Evolutionary conservation across 148 eudicot genomes (phyloP).

Genomic region (Selenicereus undatus): DNA sequence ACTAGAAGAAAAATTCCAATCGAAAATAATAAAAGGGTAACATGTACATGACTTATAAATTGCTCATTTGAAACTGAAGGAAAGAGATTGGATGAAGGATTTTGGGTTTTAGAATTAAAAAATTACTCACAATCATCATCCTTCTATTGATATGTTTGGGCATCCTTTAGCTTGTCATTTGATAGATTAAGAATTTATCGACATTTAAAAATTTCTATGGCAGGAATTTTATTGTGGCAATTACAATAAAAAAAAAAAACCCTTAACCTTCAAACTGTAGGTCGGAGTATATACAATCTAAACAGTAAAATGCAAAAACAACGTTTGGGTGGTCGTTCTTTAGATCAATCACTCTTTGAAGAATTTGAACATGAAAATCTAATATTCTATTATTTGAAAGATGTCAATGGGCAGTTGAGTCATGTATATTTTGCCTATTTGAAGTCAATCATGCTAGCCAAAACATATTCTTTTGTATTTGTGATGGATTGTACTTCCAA

Average conservation of each 20-base stretch:
- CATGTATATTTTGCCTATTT: background rate
- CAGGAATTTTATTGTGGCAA: no score
- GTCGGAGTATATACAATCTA: constrained; percentile 6
- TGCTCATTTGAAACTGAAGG: background rate
- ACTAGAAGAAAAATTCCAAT: background rate
- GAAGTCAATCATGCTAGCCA: no score
- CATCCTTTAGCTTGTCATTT: constrained; percentile 6
- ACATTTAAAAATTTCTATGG: no score
- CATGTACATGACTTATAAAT: no score
- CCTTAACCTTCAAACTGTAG: background rate
- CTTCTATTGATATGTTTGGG: constrained; percentile 1
- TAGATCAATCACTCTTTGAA: constrained; percentile 12
- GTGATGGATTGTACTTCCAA: constrained; percentile 22
- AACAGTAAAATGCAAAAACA: background rate
- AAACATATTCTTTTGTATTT: background rate
- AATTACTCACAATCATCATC: background rate
- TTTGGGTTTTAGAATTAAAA: no score
- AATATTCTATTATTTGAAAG: background rate
- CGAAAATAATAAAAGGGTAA: background rate
- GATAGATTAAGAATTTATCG: background rate
- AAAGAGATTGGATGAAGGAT: background rate
- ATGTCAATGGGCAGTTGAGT: background rate
- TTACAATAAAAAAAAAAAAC: constrained; percentile 8
- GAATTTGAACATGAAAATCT: constrained; percentile 13
- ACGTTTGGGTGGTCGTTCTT: background rate